Conservation (phyloP, 176 grass and related monocot species). For the Cenchrus purpureus region DNA sequence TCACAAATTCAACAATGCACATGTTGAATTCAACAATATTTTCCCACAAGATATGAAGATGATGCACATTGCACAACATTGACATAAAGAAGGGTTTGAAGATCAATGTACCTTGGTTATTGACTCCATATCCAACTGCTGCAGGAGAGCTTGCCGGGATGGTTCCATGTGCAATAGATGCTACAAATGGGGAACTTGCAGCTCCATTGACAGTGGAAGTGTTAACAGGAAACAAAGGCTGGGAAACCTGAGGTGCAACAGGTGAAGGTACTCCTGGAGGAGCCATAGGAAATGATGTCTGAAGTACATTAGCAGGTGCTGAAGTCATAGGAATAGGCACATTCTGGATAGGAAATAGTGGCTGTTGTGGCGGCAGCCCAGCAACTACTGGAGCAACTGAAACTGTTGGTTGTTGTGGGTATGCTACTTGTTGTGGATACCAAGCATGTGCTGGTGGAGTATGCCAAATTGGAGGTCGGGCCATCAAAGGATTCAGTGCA, state of each 20-base stretch:
- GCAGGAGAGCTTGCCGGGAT: conserved; percentile 62
- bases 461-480: conserved; percentile 64
- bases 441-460: conserved; percentile 60
- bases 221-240: conserved; percentile 89
- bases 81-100: neutral
- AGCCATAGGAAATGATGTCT: conserved; percentile 58
- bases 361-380: conserved; percentile 62
- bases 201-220: conserved; percentile 54
- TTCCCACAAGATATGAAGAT: neutral
- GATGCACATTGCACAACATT: neutral
- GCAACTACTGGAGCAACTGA: conserved; percentile 51
- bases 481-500: conserved; percentile 60
- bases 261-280: conserved; percentile 68
- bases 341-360: conserved; percentile 94
- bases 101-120: conserved; percentile 71
- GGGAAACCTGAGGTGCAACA: conserved; percentile 58
- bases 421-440: conserved; percentile 69
- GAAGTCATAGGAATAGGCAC: conserved; percentile 65
- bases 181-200: conserved; percentile 57
- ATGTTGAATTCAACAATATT: neutral
- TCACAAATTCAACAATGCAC: conserved; percentile 1
- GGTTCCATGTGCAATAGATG: conserved; percentile 48
- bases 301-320: conserved; percentile 62
- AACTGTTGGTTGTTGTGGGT: conserved; percentile 59
- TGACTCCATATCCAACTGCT: conserved; percentile 54